A percentile compares a stretch with the other conserved stretches of the same genome.
Conservation (phyloP, 169 alveolate genomes). For the Plasmodium gonderi region DNA sequence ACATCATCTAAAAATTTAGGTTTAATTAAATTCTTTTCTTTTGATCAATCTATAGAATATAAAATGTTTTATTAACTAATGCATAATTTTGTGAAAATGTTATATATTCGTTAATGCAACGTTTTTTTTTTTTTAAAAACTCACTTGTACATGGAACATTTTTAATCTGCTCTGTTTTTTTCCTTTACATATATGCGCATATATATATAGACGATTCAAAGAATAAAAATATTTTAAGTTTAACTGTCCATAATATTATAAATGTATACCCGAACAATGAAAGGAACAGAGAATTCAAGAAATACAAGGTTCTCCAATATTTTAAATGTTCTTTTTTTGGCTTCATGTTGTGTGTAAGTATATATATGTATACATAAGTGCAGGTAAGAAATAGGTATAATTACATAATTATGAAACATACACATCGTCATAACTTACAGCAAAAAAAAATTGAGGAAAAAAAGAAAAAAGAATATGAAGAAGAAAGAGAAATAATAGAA, state of each 20-base stretch:
- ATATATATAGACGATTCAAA: slow-evolving; percentile 22
- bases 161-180: background rate
- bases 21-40: background rate
- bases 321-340: background rate
- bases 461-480: slow-evolving; percentile 44
- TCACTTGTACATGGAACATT: background rate
- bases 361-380: background rate
- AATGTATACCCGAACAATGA: slow-evolving; percentile 74
- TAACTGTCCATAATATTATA: slow-evolving; percentile 70
- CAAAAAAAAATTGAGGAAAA: slow-evolving; percentile 64
- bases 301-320: slow-evolving; percentile 38
- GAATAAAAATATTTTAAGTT: slow-evolving; percentile 48
- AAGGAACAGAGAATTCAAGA: slow-evolving; percentile 68
- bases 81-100: no score
- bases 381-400: background rate
- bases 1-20: slow-evolving; percentile 70
- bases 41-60: background rate
- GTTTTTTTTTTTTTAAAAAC: background rate
- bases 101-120: background rate
- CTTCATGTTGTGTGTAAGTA: background rate
- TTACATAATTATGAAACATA: background rate
- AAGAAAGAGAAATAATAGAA: slow-evolving; percentile 43
- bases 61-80: no score
- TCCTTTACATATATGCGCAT: background rate
- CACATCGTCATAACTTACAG: background rate